phyloP scores from a whole-genome alignment of 2,329 filamentous ascomycete genomes.

The Diaporthe ilicicola region DNA sequence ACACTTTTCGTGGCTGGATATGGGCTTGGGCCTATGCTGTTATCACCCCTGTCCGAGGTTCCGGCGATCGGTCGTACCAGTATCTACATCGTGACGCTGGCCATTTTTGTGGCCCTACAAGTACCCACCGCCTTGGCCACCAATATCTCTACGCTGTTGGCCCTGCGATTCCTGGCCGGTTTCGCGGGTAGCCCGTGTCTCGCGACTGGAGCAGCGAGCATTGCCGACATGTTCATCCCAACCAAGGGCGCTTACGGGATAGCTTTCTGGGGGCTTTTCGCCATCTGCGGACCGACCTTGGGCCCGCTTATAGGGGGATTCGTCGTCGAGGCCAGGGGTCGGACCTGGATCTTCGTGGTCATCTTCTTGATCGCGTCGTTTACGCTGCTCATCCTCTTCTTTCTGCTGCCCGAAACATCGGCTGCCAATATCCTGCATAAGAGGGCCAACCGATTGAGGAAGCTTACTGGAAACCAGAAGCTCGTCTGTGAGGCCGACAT shows the following conservation, averaged over 20 bases:
- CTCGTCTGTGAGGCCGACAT: conserved; percentile 65
- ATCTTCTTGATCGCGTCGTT: conserved; percentile 69
- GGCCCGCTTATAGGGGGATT: conserved; percentile 70
- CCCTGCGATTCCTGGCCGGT: conserved; percentile 70
- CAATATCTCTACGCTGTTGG: conserved; percentile 70
- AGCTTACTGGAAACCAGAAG: conserved; percentile 37
- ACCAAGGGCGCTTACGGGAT: conserved; percentile 66
- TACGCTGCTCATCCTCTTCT: conserved; percentile 65
- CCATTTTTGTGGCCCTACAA: conserved; percentile 72
- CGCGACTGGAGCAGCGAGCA: conserved; percentile 63
- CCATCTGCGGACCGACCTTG: conserved; percentile 57
- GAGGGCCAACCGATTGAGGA: conserved; percentile 59
- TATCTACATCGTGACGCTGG: conserved; percentile 73
- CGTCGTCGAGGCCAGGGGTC: conserved; percentile 62
- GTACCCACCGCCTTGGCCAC: conserved; percentile 70
- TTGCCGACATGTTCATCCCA: conserved; percentile 63
- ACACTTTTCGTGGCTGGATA: conserved; percentile 71
- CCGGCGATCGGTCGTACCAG: conserved; percentile 72
- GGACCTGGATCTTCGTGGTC: conserved; percentile 72
- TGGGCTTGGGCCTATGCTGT: conserved; percentile 71
- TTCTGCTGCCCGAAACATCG: conserved; percentile 71
- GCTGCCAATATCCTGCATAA: conserved; percentile 60
- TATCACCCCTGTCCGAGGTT: conserved; percentile 73
- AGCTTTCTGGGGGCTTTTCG: conserved; percentile 64
- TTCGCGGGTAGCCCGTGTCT: conserved; percentile 73